Base-by-base conservation (phyloP, 345 rosid genomes). In the Sapria himalayana region DNA sequence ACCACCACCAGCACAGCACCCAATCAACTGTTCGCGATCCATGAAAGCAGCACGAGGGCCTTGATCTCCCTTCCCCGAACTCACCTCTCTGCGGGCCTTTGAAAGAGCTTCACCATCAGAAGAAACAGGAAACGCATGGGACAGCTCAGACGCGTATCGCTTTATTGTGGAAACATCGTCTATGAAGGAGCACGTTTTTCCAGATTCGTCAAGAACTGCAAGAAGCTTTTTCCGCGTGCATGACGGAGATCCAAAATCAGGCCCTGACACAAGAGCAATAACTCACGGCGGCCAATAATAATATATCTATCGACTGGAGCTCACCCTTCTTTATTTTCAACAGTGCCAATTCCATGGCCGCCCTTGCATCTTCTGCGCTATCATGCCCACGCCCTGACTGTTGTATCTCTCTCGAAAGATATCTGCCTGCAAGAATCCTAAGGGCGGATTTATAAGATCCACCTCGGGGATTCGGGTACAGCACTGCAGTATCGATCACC, bases 401-500 rank as follows among this genome's bases (percentile, higher is more conserved):
- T 35, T 89, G 94, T 66, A 89, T 89, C 72, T 72, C 82, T 57
- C 64, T 67, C 19, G 72, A 69, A 50, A 89, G 94, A 51, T 70
- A 89, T 62, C 65, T 72, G 66, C 67, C 61, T 7, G 93, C 66
- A 67, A 89, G 81, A 39, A 79, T 55, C 52, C 77, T 68, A 41
- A 89, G 98, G 61, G 93, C 85, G 46, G 73, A 54, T 67, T 89
- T 89, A 50, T 56, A 66, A 46, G 91, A 76, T 39, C 69, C 67
- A 29, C 78, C 82, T 13, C 68, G 75, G 3, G 86, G 84, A 55
- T 76, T 82, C 60, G 78, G 72, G 73, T 89, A 89, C 23, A 82
- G 48, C 29, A 89, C 49, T 34, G 98, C 76, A 25, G 98, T 82
- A 61, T 89, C 98, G 69, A 89, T 72, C 59, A 89, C 94, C 73